Percentiles rank a stretch among this genome's conserved stretches.
Evolutionary conservation across 129 eudicot species (phyloP).

Genomic region (Centrapalus pauciflorus): DNA sequence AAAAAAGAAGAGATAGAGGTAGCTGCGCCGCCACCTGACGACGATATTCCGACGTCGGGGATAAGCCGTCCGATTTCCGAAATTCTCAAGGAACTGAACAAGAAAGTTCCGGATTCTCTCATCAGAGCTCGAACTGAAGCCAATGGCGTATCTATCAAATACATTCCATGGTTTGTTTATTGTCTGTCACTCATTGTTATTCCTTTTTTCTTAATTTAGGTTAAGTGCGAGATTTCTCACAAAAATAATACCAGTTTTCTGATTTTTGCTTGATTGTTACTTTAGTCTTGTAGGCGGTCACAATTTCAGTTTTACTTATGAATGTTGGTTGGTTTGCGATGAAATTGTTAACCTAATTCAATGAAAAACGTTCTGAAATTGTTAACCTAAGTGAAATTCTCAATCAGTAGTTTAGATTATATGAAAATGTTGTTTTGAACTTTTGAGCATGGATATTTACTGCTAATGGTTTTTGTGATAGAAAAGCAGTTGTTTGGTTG

Average conservation of each 20-base stretch:
- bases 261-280: background rate
- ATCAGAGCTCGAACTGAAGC: slow-evolving; percentile 48
- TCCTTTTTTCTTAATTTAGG: background rate
- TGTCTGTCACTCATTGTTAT: no score
- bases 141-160: slow-evolving; percentile 51
- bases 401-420: background rate
- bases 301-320: no score
- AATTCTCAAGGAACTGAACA: slow-evolving; percentile 76
- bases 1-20: slow-evolving; percentile 21
- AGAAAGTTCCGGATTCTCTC: slow-evolving; percentile 80
- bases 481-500: background rate
- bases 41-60: slow-evolving; percentile 49
- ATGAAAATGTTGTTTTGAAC: background rate
- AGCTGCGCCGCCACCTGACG: slow-evolving; percentile 16
- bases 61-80: slow-evolving; percentile 74
- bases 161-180: slow-evolving; percentile 63
- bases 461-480: background rate
- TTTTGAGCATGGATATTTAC: background rate
- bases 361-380: no score
- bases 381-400: background rate
- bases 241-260: background rate
- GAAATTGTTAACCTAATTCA: background rate
- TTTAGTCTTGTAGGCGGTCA: background rate
- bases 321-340: background rate
- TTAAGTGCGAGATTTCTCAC: background rate